A percentile compares a stretch with the other conserved stretches of the same genome.
Conservation (phyloP, 139 green algal genomes). For the Chlorella vulgaris region DNA sequence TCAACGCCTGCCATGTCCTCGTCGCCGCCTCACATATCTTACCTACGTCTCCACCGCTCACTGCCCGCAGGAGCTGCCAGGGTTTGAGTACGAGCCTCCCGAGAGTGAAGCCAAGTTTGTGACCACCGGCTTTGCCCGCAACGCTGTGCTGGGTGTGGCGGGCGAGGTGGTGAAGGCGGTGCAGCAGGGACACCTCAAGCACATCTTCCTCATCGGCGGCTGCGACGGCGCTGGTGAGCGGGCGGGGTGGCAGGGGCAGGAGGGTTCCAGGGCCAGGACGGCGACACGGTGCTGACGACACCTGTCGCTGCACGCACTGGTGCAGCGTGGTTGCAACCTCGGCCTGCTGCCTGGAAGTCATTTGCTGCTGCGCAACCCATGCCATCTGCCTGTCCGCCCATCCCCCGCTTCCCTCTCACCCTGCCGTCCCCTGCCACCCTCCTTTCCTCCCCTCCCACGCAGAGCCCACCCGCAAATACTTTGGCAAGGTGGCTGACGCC, state of each 20-base stretch:
- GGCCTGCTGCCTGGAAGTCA: no score
- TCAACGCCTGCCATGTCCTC: no score
- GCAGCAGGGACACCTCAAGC: conserved; percentile 44
- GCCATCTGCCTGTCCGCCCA: no score
- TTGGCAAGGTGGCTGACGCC: conserved; percentile 24
- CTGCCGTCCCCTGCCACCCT: no score
- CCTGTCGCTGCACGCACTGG: no score
- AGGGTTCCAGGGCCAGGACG: not conserved
- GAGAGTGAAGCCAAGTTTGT: conserved; percentile 31
- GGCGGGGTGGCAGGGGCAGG: not conserved
- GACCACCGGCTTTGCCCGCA: conserved; percentile 47
- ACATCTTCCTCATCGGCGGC: conserved; percentile 54
- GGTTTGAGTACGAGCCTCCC: conserved; percentile 1
- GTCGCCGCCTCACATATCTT: no score
- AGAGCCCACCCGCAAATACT: conserved; percentile 40
- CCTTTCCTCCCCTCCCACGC: not conserved
- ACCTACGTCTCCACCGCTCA: not conserved
- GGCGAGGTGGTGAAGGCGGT: conserved; percentile 46
- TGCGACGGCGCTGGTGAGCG: conserved; percentile 22
- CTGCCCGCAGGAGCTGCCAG: conserved; percentile 12
- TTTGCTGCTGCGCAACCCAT: no score
- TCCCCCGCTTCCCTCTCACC: no score
- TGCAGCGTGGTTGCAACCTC: no score
- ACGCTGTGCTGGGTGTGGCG: conserved; percentile 46
- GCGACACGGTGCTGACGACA: no score